Evolutionary conservation across 257 asterid species (phyloP).

Genomic region (Solanum verrucosum): DNA sequence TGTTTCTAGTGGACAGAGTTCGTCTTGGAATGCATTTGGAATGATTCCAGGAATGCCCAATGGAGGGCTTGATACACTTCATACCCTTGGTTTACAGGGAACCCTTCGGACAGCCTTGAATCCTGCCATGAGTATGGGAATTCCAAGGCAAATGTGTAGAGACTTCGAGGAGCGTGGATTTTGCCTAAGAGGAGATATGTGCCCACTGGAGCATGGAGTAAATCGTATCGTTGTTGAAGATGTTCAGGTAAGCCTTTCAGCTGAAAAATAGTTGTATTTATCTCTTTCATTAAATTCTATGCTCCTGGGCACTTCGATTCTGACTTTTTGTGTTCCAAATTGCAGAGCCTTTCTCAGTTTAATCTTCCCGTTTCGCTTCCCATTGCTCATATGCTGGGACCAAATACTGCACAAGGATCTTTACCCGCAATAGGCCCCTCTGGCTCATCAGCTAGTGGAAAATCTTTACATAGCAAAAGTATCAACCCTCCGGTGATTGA

Average conservation of each 20-base stretch:
- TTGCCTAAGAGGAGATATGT: slow-evolving; percentile 98
- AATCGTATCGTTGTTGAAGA: slow-evolving; percentile 96
- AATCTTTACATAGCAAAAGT: slow-evolving; percentile 36
- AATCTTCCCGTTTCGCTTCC: slow-evolving; percentile 72
- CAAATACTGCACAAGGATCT: slow-evolving; percentile 48
- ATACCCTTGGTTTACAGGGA: slow-evolving; percentile 69
- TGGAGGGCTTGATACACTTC: slow-evolving; percentile 75
- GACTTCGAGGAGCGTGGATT: slow-evolving; percentile 99
- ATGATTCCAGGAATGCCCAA: slow-evolving; percentile 70
- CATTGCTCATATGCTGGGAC: slow-evolving; percentile 52
- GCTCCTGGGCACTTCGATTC: neutral
- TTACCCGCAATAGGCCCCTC: slow-evolving; percentile 36
- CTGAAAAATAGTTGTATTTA: neutral
- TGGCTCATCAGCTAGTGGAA: slow-evolving; percentile 36
- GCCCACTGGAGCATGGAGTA: slow-evolving; percentile 98
- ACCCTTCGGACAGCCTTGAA: slow-evolving; percentile 49
- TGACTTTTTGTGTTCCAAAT: slow-evolving; percentile 14
- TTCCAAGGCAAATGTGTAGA: slow-evolving; percentile 79
- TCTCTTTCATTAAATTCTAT: neutral
- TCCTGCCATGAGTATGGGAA: slow-evolving; percentile 56
- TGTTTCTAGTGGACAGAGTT: slow-evolving; percentile 39
- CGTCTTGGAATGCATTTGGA: slow-evolving; percentile 79
- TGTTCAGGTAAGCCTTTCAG: slow-evolving; percentile 66
- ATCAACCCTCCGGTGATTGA: slow-evolving; percentile 41
- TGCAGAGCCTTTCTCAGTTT: slow-evolving; percentile 82